Base-by-base conservation (phyloP, 345 rosid genomes). In the Rubroshorea leprosula region DNA sequence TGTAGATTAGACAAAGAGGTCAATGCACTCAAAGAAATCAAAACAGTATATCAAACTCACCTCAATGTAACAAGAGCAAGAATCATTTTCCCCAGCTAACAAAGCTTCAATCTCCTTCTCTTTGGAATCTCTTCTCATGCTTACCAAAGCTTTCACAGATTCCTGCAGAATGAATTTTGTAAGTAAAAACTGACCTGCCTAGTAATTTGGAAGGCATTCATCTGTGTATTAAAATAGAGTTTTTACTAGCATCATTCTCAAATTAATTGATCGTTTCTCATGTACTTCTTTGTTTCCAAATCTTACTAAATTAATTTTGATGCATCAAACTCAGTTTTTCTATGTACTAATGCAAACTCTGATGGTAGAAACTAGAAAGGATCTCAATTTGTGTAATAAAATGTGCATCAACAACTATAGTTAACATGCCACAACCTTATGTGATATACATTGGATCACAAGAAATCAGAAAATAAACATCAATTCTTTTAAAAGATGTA, bases 101-200 rank as follows among this genome's bases (percentile, higher is more conserved):
- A 93, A 74, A 68, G 99, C 99, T 69, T 87, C 88, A 23, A 86
- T 90, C 86, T 89, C 94, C 69, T 79, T 93, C 76, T 80, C 89
- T 54, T 78, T 93, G 0, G 93, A 80, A 73, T 70, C 72, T 65
- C 77, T 80, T 82, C 97, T 86, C 99, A 93, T 89, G 39, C 57
- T 72, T 46, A 77, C 62, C 77, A 89, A 69, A 26, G 86, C 91
- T 60, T 76, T 76, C 78, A 78, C 27, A 0, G 86, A 76, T 46
- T 93, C 97, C 97, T 93, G 85, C 62, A 58, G 18, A 25, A 45
- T 14, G 43, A 11, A 38, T 23, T 27, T 24, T 35, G 68, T 43
- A 19, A 51, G 41, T 2, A 48, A 67, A 23, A 54, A 54, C 6
- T 16, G 21, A 25, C 23, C 2, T 23, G 49, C 56, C 43, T 16